Base-by-base conservation (phyloP, 1,284 basidiomycete species). In the Limonomyces culmigenus region DNA sequence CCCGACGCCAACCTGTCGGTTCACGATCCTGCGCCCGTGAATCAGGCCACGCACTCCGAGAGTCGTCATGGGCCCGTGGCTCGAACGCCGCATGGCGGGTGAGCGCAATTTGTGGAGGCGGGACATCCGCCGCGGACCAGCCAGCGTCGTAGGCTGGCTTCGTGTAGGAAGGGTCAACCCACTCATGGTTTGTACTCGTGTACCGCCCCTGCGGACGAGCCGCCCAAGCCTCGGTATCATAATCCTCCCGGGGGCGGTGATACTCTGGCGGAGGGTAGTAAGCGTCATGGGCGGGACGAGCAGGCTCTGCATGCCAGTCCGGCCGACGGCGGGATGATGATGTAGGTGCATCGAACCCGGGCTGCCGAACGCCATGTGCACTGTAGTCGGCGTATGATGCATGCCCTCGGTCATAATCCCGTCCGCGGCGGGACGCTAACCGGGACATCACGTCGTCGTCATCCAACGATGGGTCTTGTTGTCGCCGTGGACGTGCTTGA, bases 91-190 rank as follows among this genome's bases (percentile, higher is more conserved):
- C 8, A 27, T 27, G 23, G 23, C 23, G 23, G 8, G 23, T n/a
- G 23, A 8, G 8, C 23, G 23, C n/a, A 27, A n/a, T 8, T 27
- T 8, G 46, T 45, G 32, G 43, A 36, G 32, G 23, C n/a, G n/a
- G 23, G 23, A 8, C 23, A 27, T 27, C n/a, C n/a, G n/a, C n/a
- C n/a, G n/a, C n/a, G n/a, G n/a, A n/a, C n/a, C n/a, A n/a, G n/a
- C n/a, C n/a, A n/a, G n/a, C n/a, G n/a, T n/a, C n/a, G n/a, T n/a
- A n/a, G n/a, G n/a, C n/a, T n/a, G n/a, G n/a, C n/a, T n/a, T n/a
- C n/a, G n/a, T n/a, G n/a, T n/a, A n/a, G n/a, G n/a, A n/a, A n/a
- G n/a, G n/a, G n/a, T n/a, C n/a, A n/a, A n/a, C n/a, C n/a, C n/a
- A n/a, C n/a, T n/a, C n/a, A n/a, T n/a, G n/a, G n/a, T n/a, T n/a